These are phyloP conservation scores for Pyricularia grisea DNA, from an alignment of 2,329 filamentous ascomycete genomes.

Conservation along the genomic window DNA sequence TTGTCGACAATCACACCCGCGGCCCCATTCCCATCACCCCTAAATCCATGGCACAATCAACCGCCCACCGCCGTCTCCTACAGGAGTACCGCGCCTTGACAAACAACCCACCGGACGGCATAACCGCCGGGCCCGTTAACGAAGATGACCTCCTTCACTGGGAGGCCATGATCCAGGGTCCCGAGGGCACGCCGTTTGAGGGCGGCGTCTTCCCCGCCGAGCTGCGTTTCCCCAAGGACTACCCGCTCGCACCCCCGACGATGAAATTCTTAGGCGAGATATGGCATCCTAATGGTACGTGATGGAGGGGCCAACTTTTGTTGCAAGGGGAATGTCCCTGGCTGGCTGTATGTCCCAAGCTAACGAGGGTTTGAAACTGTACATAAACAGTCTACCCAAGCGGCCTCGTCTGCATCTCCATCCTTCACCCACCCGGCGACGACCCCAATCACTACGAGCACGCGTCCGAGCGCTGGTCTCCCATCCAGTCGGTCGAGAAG, in stretches of 20 bases:
- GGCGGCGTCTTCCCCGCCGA: conserved; percentile 93
- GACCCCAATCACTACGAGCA: conserved; percentile 98
- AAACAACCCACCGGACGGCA: conserved; percentile 93
- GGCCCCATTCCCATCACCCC: not conserved
- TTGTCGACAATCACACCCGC: not conserved
- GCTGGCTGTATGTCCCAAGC: not conserved
- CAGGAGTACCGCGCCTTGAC: conserved; percentile 93
- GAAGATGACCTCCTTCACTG: conserved; percentile 95
- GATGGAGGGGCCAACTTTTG: not conserved
- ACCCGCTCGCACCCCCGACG: conserved; percentile 88
- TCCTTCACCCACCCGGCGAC: conserved; percentile 90
- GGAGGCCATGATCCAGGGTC: conserved; percentile 94
- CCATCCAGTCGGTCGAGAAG: conserved; percentile 96
- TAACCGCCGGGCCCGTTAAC: conserved; percentile 83
- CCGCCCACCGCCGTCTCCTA: conserved; percentile 72
- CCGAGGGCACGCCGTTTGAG: conserved; percentile 92
- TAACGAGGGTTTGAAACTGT: not conserved
- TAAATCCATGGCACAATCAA: conserved; percentile 44
- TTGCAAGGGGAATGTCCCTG: too few relatives aligned
- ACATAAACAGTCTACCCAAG: conserved; percentile 66
- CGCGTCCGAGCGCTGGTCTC: conserved; percentile 90
- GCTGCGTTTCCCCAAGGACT: conserved; percentile 90
- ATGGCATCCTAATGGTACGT: conserved; percentile 89
- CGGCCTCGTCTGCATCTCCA: conserved; percentile 94
- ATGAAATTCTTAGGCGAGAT: conserved; percentile 95